Base-by-base conservation (phyloP, 495 filamentous ascomycete genomes). In the Penicillium chermesinum region DNA sequence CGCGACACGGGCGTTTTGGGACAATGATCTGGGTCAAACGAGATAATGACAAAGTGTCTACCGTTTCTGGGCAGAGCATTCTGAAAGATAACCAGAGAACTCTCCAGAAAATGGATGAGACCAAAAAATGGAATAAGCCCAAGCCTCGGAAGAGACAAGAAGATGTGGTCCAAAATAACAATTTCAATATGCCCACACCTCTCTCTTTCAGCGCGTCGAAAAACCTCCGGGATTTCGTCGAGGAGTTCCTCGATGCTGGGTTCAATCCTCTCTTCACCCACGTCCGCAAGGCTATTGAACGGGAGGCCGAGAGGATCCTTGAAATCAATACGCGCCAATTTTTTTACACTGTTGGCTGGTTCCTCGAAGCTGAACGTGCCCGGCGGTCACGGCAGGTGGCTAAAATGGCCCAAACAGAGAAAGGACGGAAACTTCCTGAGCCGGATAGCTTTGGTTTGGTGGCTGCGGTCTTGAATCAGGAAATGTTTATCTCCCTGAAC, bases 21-120 rank as follows among this genome's bases (percentile, higher is more conserved):
- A 95, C 90, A 12, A 96, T 96, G 85, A 84, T 95, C 15, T 97
- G 94, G 93, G 82, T 99, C 34, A 89, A 96, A 69, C 76, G 88
- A 41, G 86, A 87, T 45, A 87, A 93, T 59, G 73, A 77, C 7
- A 88, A 86, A 54, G 73, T 91, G 38, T 83, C 87, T 5, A 91
- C 90, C 0, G 82, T 99, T 2, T 88, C 88, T 2, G 94, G 94
- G 7, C 94, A 97, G 62, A 82, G 86, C 53, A 82, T 84, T 13
- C 75, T 97, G 43, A 77, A 83, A 17, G 82, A 91, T 51, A 75
- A 77, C n/a, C 79, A 87, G 42, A 73, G 78, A 7, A 84, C 81
- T n/a, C 71, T 90, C 38, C 68, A 77, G 19, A 91, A 95, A 64
- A 94, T 97, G 85, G 94, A 99, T 59, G 81, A 80, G 41, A 83